These are phyloP conservation scores for Boletellus ananiceps DNA, from an alignment of 768 basidiomycete genomes.

Conservation along the genomic window DNA sequence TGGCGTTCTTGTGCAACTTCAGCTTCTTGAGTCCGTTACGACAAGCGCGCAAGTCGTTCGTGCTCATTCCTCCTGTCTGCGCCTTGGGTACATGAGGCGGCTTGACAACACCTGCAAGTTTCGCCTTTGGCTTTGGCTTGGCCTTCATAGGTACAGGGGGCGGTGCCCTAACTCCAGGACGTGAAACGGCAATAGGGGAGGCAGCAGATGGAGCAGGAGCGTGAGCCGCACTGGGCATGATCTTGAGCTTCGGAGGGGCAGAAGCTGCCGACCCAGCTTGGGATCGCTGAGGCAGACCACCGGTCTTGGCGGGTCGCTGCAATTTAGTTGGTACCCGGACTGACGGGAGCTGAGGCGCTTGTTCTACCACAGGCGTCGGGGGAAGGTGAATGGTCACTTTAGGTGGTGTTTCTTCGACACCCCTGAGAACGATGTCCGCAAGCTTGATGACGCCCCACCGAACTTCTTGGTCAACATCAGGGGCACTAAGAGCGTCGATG, in stretches of 20 bases:
- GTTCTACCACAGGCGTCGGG: slow-evolving; percentile 65
- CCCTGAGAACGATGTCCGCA: slow-evolving; percentile 82
- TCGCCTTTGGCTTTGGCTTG: slow-evolving; percentile 26
- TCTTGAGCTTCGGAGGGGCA: slow-evolving; percentile 54
- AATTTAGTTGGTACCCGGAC: slow-evolving; percentile 48
- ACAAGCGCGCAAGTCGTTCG: slow-evolving; percentile 71
- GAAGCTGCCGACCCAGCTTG: slow-evolving; percentile 28
- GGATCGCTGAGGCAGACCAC: slow-evolving; percentile 30
- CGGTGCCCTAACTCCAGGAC: slow-evolving; percentile 21
- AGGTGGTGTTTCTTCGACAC: slow-evolving; percentile 77
- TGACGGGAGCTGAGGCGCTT: slow-evolving; percentile 49
- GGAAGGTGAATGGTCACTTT: slow-evolving; percentile 83
- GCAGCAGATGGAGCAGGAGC: slow-evolving; percentile 15
- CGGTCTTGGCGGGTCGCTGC: slow-evolving; percentile 31
- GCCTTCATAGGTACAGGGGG: slow-evolving; percentile 29
- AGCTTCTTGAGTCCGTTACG: slow-evolving; percentile 79
- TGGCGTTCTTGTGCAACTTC: slow-evolving; percentile 64
- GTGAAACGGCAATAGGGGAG: slow-evolving; percentile 7
- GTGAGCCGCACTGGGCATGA: slow-evolving; percentile 22
- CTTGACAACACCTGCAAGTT: slow-evolving; percentile 25
- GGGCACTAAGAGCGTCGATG: slow-evolving; percentile 43
- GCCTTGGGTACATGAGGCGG: slow-evolving; percentile 59
- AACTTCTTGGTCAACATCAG: slow-evolving; percentile 80
- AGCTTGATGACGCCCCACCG: slow-evolving; percentile 90
- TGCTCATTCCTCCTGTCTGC: slow-evolving; percentile 70